Base-by-base conservation (phyloP, 2,329 filamentous ascomycete genomes). In the Fusarium sp. region DNA sequence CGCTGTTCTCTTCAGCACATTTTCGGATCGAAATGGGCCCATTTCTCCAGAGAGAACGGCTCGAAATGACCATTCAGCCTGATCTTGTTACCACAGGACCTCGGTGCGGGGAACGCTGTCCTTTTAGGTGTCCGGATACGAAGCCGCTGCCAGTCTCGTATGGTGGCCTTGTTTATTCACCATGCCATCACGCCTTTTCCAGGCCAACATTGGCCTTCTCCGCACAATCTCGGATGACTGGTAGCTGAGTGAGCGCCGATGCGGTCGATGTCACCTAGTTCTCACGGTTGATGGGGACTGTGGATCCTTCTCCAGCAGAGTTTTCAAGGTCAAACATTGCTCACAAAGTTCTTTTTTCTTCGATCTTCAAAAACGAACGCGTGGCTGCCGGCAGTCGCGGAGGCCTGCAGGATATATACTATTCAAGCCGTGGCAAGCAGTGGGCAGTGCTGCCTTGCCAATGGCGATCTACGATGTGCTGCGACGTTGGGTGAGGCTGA, bases 91-190 rank as follows among this genome's bases (percentile, higher is more conserved):
- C 37, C 30, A 62, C 23, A 62, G 44, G 23, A 44, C 52, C 8
- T 50, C 40, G 34, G 53, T 61, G 67, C 65, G 53, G 67, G 63
- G 64, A 60, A 70, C 34, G 52, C 48, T 44, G 31, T 58, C 52
- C 37, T 55, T 27, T 34, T 41, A 54, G 51, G 58, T 48, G 54
- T 57, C 31, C 36, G 65, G 50, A 70, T 70, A 70, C 63, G 67
- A 71, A 40, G 53, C 52, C 58, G 58, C 62, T 53, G 48, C 58
- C 18, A 50, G 41, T 36, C 59, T 70, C 67, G 67, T 70, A 65
- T 70, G 67, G 58, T 31, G 50, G 28, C 65, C 67, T 68, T 48
- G 55, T 55, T 65, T 68, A 71, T 70, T 70, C 68, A 54, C 68
- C 64, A 68, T 44, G 48, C 34, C 39, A 70, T 71, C 54, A 47